Percentiles rank a stretch among this genome's conserved stretches.
These are phyloP conservation scores for Aphanomyces euteiches DNA, from an alignment of 352 stramenopile genomes.

Conservation along the genomic window DNA sequence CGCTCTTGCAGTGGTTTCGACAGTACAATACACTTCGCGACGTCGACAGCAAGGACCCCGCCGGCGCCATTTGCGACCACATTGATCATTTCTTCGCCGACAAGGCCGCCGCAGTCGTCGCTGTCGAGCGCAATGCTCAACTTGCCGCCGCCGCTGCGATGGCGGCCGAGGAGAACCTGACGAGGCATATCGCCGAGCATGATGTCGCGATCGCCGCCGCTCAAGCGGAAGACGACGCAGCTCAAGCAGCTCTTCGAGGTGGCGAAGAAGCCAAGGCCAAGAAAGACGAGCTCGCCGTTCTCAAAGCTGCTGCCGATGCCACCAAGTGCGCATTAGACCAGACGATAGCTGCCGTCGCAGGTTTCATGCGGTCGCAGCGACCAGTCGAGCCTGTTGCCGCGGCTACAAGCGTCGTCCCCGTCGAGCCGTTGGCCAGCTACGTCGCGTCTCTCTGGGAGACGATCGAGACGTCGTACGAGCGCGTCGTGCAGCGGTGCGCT, in stretches of 20 bases:
- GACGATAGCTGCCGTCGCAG: slow-evolving; percentile 11
- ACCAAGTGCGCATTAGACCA: not conserved
- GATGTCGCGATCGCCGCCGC: slow-evolving; percentile 42
- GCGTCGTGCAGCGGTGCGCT: slow-evolving; percentile 48
- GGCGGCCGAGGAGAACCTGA: slow-evolving; percentile 40
- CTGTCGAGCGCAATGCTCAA: not conserved
- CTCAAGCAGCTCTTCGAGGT: slow-evolving; percentile 44
- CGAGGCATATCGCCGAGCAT: slow-evolving; percentile 38
- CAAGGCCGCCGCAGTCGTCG: slow-evolving; percentile 14
- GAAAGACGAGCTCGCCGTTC: slow-evolving; percentile 51
- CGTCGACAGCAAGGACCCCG: slow-evolving; percentile 38
- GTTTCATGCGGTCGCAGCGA: slow-evolving; percentile 36
- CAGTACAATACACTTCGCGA: slow-evolving; percentile 14
- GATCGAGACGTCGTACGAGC: slow-evolving; percentile 55
- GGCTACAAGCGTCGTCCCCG: slow-evolving; percentile 37
- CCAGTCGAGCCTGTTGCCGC: not conserved
- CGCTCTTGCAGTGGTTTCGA: slow-evolving; percentile 1
- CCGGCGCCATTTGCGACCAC: slow-evolving; percentile 26
- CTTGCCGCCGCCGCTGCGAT: not conserved
- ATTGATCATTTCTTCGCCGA: slow-evolving; percentile 32
- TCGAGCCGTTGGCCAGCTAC: slow-evolving; percentile 36
- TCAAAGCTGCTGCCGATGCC: slow-evolving; percentile 9
- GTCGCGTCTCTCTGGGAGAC: slow-evolving; percentile 50
- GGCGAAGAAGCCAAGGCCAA: slow-evolving; percentile 72
- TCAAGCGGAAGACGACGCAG: slow-evolving; percentile 39